Evolutionary conservation across 2,329 filamentous ascomycete genomes (phyloP), one percentile per base, ranked within the genome.

Genomic region (Sphaerulina musiva): DNA sequence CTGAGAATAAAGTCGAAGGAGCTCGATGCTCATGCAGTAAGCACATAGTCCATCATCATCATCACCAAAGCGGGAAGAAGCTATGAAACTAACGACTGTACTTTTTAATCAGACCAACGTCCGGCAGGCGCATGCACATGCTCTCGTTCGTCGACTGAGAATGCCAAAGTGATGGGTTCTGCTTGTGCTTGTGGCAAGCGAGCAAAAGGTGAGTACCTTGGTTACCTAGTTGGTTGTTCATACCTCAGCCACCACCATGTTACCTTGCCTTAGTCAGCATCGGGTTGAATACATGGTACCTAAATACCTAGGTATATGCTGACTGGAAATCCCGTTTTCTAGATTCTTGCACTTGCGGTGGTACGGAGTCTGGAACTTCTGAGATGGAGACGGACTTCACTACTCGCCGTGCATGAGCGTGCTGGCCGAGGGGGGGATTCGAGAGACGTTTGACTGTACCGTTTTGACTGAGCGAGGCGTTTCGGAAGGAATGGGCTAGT

Each of bases 121-220:
- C 86, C 87, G 20, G 87, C 85, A 55, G 87, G 87, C 56, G 76
- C 84, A 66, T 95, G 90, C 76, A 95, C 85, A 36, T 95, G 90
- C 70, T 85, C 88, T 60, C 82, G 87, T 51, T 79, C 87, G 1
- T 66, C 74, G 2, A 75, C 76, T 17, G 89, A 95, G 77, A 95
- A 95, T 73, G 70, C 74, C n/a, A 72, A 77, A 46, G 68, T 76
- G 2, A 58, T 73, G 3, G 86, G 85, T 14, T 74, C 76, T 41
- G 79, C 85, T 4, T 95, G 91, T 70, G 76, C 81, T 6, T 95
- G 91, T 70, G 91, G 91, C 58, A 79, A 84, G 70, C 80, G 90
- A 26, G 34, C 50, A 12, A 53, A 41, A 2, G 49, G 49, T 52
- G 26, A 52, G 42, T 20, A 20, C 20, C 14, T 17, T 17, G n/a